Conservation (phyloP, 2,329 filamentous ascomycete genomes). For the Aspergillus jensenii region DNA sequence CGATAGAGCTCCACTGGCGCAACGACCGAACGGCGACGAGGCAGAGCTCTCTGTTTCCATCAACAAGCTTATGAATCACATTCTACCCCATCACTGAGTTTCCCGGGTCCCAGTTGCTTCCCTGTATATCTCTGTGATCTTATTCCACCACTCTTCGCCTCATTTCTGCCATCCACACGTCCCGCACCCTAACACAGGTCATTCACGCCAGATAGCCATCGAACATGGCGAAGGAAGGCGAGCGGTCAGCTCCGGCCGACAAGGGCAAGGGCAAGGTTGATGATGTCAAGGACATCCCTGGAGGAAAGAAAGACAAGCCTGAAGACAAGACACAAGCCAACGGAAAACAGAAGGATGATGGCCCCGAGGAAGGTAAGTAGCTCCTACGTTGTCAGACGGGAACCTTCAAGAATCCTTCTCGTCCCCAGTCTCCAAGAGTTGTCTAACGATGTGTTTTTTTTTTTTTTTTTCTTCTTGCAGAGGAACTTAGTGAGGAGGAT, state of each 20-base stretch:
- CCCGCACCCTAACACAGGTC: constrained; percentile 17
- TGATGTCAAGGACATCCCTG: constrained; percentile 61
- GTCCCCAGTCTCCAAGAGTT: constrained; percentile 6
- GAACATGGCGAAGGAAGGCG: constrained; percentile 89
- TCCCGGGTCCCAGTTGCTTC: constrained; percentile 11
- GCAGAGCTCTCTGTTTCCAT: constrained; percentile 26
- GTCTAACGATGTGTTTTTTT: constrained; percentile 32
- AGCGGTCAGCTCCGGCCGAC: constrained; percentile 78
- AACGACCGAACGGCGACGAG: constrained; percentile 23
- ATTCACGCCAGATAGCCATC: constrained; percentile 33
- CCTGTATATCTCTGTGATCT: constrained; percentile 15
- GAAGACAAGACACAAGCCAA: constrained; percentile 70
- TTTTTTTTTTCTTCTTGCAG: constrained; percentile 53
- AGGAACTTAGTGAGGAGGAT: constrained; percentile 96
- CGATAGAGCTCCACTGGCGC: constrained; percentile 27
- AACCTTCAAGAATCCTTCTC: constrained; percentile 1
- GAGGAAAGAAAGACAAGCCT: constrained; percentile 56
- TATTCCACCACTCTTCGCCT: constrained; percentile 1
- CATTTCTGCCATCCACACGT: constrained; percentile 4
- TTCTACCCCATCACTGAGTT: constrained; percentile 19
- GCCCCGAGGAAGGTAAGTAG: constrained; percentile 58
- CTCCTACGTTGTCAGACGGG: neutral
- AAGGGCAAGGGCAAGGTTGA: constrained; percentile 96
- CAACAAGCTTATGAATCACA: constrained; percentile 26
- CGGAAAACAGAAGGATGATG: constrained; percentile 73